Evolutionary conservation across 2,329 filamentous ascomycete genomes (phyloP).

Genomic region (Hypoxylon sp.): DNA sequence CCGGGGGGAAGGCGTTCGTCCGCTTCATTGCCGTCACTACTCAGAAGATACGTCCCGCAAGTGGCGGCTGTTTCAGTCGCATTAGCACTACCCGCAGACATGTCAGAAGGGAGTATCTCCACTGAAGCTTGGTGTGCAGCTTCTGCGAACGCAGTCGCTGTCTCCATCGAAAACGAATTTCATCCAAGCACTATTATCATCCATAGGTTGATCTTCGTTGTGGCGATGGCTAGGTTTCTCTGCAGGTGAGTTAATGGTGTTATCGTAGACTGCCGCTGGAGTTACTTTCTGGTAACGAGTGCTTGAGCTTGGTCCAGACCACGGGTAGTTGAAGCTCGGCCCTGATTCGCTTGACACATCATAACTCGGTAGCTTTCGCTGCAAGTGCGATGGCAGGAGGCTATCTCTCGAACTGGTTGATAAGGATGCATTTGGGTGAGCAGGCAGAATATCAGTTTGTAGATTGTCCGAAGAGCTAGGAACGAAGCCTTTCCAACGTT

Average conservation of each 20-base stretch:
- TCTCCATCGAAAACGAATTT: constrained; percentile 47
- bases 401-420: constrained; percentile 8
- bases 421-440: constrained; percentile 7
- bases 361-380: constrained; percentile 39
- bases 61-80: constrained; percentile 29
- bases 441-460: constrained; percentile 10
- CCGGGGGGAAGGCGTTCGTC: constrained; percentile 2
- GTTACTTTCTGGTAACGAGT: not conserved
- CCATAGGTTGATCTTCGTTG: constrained; percentile 7
- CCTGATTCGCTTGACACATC: constrained; percentile 40
- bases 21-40: not conserved
- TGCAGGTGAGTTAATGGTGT: not conserved
- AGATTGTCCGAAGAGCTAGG: constrained; percentile 24
- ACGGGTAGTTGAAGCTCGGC: not conserved
- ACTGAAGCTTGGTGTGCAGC: constrained; percentile 46
- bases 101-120: constrained; percentile 46
- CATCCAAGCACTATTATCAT: constrained; percentile 49
- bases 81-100: constrained; percentile 22
- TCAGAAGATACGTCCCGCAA: constrained; percentile 22
- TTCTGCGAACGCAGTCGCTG: constrained; percentile 46
- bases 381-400: constrained; percentile 44
- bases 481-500: constrained; percentile 43
- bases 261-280: not conserved
- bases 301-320: not conserved
- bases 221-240: not conserved